Base-by-base conservation (phyloP, 2,329 filamentous ascomycete genomes). In the Verticillium zaregamsianum region DNA sequence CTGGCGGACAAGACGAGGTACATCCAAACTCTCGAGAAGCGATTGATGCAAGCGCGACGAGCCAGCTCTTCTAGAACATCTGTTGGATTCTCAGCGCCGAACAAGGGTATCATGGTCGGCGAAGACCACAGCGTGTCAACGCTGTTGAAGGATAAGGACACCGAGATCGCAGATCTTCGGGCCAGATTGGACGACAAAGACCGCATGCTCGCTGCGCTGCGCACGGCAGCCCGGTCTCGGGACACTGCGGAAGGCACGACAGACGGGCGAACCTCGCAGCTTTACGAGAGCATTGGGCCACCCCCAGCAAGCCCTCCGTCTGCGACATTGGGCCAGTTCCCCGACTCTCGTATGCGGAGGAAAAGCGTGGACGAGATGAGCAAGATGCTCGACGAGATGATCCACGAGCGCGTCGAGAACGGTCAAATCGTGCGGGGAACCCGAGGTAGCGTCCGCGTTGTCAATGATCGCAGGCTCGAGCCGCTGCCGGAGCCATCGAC, bases 1-100 rank as follows among this genome's bases (percentile, higher is more conserved):
- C 84, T 99, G 56, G 86, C 86, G n/a, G 95, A 99, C 77, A 97
- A 97, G 79, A 98, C 95, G 69, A 90, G 95, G 35, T 99, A 99
- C 74, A 98, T 98, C 68, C 85, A 90, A 32, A 98, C 95, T 0
- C 78, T 99, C 14, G 95, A 99, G 78, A 96, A 96, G 76, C 87
- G 95, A 31, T 80, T 99, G 1, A 81, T 98, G 37, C 95, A 99
- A 71, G 95, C 95, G 40, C 85, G 95, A 49, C 85, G 94, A 57
- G 92, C 93, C 0, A 97, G 93, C 75, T 93, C 96, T 60, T 94
- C 92, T 8, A 88, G 94, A 20, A 87, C 94, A 12, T 96, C 93
- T 6, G 86, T 90, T 63, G 90, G 90, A 1, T 85, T 93, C 64
- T 82, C 82, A 60, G 82, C 79, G 1, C 77, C 81, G 40, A 86